These are phyloP conservation scores for Endogone sp. DNA, from an alignment of 192 early-diverging fungal species.

Conservation along the genomic window DNA sequence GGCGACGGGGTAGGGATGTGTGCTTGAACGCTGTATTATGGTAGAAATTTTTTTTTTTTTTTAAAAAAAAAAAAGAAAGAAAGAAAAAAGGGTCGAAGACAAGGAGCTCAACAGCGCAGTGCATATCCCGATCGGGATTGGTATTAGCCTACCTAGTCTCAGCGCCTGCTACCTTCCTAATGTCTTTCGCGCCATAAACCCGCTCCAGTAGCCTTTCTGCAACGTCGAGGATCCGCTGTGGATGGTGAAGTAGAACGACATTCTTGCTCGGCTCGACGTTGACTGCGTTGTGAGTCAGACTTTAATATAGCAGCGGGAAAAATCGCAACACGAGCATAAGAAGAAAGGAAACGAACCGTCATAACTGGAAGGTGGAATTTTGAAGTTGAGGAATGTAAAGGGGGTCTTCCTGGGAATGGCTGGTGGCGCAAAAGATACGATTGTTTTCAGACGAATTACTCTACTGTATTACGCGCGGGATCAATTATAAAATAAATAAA, in stretches of 20 bases:
- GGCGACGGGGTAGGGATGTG: too few species aligned
- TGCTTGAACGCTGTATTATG: too few species aligned
- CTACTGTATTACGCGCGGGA: too few species aligned
- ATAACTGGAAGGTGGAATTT: constrained; percentile 11
- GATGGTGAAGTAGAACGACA: constrained; percentile 21
- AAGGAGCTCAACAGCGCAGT: too few species aligned
- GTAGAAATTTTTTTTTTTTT: too few species aligned
- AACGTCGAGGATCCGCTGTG: constrained; percentile 11
- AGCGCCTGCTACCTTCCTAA: too few species aligned
- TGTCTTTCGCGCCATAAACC: constrained; percentile 10
- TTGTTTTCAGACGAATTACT: not conserved
- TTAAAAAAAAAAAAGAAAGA: too few species aligned
- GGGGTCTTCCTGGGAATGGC: constrained; percentile 2
- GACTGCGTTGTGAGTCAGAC: constrained; percentile 6
- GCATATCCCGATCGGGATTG: too few species aligned
- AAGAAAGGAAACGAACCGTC: constrained; percentile 5
- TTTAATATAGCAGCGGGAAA: not conserved
- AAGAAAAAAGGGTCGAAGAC: too few species aligned
- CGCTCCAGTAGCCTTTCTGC: constrained; percentile 13
- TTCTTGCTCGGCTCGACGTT: constrained; percentile 37
- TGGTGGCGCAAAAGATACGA: not conserved
- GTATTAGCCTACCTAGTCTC: too few species aligned
- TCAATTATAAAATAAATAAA: not conserved
- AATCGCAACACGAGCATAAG: not conserved
- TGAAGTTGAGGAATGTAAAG: constrained; percentile 12